Percentiles rank a stretch among this genome's conserved stretches.
Evolutionary conservation across 345 rosid species (phyloP).

Genomic region (Bretschneidera sinensis): DNA sequence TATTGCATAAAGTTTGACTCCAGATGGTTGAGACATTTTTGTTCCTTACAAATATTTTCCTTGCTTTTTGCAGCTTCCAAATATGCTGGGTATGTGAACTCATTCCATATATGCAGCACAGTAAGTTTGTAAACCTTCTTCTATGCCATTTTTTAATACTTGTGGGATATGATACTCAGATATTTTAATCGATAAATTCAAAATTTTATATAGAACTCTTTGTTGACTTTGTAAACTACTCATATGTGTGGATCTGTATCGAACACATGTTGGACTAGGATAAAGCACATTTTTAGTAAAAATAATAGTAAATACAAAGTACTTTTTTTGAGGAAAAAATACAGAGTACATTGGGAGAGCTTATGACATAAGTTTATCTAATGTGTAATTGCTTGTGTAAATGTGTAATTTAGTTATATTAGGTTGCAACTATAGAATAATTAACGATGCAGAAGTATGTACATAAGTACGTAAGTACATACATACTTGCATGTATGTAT

Average conservation of each 20-base stretch:
- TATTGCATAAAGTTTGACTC: constrained; percentile 2
- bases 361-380: neutral
- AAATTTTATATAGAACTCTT: too few relatives aligned
- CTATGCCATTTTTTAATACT: neutral
- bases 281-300: neutral
- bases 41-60: constrained; percentile 5
- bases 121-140: constrained; percentile 40
- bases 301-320: neutral
- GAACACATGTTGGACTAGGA: neutral
- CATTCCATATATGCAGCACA: constrained; percentile 73
- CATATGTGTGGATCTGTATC: neutral
- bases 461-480: too few relatives aligned
- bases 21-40: neutral
- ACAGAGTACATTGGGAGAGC: neutral
- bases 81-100: constrained; percentile 83
- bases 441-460: too few relatives aligned
- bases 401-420: neutral
- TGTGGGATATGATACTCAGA: neutral
- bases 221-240: neutral
- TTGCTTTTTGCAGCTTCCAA: constrained; percentile 64
- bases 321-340: too few relatives aligned
- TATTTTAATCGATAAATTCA: neutral
- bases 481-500: too few relatives aligned
- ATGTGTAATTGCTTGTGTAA: neutral
- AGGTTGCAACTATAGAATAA: too few relatives aligned